Base-by-base conservation (phyloP, 108 stramenopile genomes). In the Cyclotella cryptica region DNA sequence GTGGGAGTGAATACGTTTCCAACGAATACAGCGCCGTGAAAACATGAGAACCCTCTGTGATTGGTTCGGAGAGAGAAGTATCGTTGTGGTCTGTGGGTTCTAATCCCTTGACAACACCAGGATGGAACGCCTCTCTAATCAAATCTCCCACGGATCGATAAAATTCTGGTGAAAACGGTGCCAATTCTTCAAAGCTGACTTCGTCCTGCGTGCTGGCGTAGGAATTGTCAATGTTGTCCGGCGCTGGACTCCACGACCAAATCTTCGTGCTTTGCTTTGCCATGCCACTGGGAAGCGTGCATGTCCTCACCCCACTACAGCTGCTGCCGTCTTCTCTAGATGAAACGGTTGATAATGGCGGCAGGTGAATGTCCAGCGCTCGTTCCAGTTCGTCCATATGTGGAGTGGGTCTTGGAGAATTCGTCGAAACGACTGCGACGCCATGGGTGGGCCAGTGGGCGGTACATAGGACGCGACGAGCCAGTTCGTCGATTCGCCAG, bases 381-480 rank as follows among this genome's bases (percentile, higher is more conserved):
- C 70, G 41, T 65, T 81, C 81, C 40, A 81, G 43, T 41, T 81
- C 81, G 41, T 81, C 81, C 42, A 81, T 59, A 61, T 71, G 58
- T 11, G 81, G 81, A 0, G 74, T 81, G 5, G 81, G 81, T 43
- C 29, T 64, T 19, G 22, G 29, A 8, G 14, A 5, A 0, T 57
- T 5, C 19, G 10, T 17, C 0, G 19, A 44, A 39, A 10, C 57
- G 3, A 15, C 18, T 22, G 21, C 28, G 4, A 11, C 11, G 41
- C n/a, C 39, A 46, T 45, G 42, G 57, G 18, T n/a, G 27, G 41
- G 57, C 80, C 80, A 81, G 9, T 69, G 55, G 1, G 73, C 73
- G 3, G 72, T 45, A 10, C 45, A 21, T 35, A 81, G 73, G 35
- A 81, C 69, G 10, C 73, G 72, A 22, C 69, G 72, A 35, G 80